Base-by-base conservation (phyloP, 2,329 filamentous ascomycete genomes). In the Gaeumannomyces tritici region DNA sequence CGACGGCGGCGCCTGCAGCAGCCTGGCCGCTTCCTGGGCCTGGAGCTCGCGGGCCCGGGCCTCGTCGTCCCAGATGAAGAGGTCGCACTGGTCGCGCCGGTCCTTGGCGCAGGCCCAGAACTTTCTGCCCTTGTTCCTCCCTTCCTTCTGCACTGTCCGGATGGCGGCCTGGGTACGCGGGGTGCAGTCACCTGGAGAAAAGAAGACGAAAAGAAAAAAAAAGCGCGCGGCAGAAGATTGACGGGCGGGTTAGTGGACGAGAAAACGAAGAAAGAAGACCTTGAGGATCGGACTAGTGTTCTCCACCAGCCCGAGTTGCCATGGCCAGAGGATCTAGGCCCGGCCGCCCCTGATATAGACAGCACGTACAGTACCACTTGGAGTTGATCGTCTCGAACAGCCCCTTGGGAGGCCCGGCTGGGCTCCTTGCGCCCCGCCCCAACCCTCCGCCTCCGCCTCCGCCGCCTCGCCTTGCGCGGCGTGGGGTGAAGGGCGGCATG, bases 11-110 rank as follows among this genome's bases (percentile, higher is more conserved):
- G 59, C 28, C 11, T 29, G 18, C 26, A 3, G 18, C 54, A 15
- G 24, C 28, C 26, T 13, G 9, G 26, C 58, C 18, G 57, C 57
- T 12, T 33, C 15, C 9, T 35, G 18, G 29, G 57, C 31, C 55
- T 57, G 31, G 8, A 29, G 29, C 65, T 76, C 71, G 5, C 72
- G 70, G 26, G 64, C 61, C 42, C 67, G 64, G 12, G 77, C 76
- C 1, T 72, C 70, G 9, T 79, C 74, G n/a, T 73, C 71, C 74
- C 75, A 81, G 27, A 80, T 66, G 63, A 79, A 82, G 67, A 81
- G 79, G 8, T 67, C 62, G 68, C 79, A 82, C 58, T 71, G 70
- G 9, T 61, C 54, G 0, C 63, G 62, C 8, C 70, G 69, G 9
- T 68, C 67, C n/a, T 67, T 63, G 8, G 67, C 66, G 66, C 79